A percentile compares a stretch with the other conserved stretches of the same genome.
phyloP scores from a whole-genome alignment of 768 basidiomycete genomes.

The Podaxis sp. region DNA sequence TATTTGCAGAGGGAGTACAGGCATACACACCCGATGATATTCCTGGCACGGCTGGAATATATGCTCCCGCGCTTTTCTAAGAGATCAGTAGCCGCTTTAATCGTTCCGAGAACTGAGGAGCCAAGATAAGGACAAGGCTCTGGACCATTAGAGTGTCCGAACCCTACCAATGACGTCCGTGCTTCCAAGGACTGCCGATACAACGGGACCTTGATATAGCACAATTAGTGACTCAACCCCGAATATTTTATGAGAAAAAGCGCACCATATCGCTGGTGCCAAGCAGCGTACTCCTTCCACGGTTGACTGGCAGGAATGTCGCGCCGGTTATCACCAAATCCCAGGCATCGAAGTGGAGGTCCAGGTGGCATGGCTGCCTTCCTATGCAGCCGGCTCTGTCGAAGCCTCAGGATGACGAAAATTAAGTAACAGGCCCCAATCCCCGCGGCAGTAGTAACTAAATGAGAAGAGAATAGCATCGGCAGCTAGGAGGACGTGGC shows the following conservation, averaged over 20 bases:
- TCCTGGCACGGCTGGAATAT: slow-evolving; percentile 32
- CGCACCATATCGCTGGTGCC: not conserved
- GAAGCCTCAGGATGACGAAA: not conserved
- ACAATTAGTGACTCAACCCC: too few species aligned
- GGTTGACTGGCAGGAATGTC: not conserved
- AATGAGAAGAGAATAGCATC: not conserved
- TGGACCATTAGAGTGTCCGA: not conserved
- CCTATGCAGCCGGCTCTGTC: not conserved
- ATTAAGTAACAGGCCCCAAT: not conserved
- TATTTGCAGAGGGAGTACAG: not conserved
- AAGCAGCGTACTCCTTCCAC: not conserved
- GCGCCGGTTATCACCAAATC: not conserved
- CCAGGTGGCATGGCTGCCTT: slow-evolving; percentile 1
- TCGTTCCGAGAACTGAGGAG: slow-evolving; percentile 25
- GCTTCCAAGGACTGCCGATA: not conserved
- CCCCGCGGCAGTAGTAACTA: not conserved
- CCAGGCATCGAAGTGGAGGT: not conserved
- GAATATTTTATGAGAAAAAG: not conserved
- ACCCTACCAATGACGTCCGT: not conserved
- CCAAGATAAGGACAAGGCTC: not conserved
- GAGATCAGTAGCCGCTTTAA: slow-evolving; percentile 30
- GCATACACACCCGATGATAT: slow-evolving; percentile 23
- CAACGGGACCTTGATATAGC: not conserved
- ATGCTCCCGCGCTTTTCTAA: slow-evolving; percentile 31
- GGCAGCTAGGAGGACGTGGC: not conserved